Base-by-base conservation (phyloP, 2,329 filamentous ascomycete species). In the Pochonia chlamydosporia region DNA sequence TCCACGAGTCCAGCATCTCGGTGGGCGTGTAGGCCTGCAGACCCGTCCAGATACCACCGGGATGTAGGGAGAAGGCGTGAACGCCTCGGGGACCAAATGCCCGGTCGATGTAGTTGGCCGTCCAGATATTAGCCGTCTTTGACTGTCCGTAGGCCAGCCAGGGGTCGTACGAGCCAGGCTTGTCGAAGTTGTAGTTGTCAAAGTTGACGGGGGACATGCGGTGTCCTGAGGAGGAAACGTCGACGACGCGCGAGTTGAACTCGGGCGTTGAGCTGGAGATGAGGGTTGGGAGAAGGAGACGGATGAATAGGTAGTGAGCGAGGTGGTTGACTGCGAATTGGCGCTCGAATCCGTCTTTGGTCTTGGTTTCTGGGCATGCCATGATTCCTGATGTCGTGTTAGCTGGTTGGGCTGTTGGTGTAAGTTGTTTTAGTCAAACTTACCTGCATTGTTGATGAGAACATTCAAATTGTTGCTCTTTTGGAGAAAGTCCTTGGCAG, bases 261-360 rank as follows among this genome's bases (percentile, higher is more conserved):
- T 82, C 72, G 6, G 68, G 54, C 7, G 65, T 73, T 11, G 43
- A 9, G 31, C 35, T 44, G 31, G 40, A 5, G 18, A 52, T 26
- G 10, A 53, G 25, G n/a, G 50, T 40, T 1, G 44, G 47, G 11
- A 50, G 44, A 18, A 53, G 40, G 6, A 53, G 45, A 10, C 74
- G 62, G 53, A 76, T 72, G 14, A 81, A 65, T 0, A 79, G 66
- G 61, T 80, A 81, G 52, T 79, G 73, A 8, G 62, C 67, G 2
- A 82, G 60, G 54, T 81, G 70, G 56, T 80, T 79, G 6, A 67
- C 72, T 28, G 68, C 76, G 49, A 81, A 73, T 47, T 80, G 75
- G 0, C 57, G 56, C 53, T 62, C 60, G 26, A 41, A 18, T 14
- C 44, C 44, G 16, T 46, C 44, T 13, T n/a, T 13, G 3, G 44